Conservation (phyloP, 768 basidiomycete species). For the Kwoniella sp. region DNA sequence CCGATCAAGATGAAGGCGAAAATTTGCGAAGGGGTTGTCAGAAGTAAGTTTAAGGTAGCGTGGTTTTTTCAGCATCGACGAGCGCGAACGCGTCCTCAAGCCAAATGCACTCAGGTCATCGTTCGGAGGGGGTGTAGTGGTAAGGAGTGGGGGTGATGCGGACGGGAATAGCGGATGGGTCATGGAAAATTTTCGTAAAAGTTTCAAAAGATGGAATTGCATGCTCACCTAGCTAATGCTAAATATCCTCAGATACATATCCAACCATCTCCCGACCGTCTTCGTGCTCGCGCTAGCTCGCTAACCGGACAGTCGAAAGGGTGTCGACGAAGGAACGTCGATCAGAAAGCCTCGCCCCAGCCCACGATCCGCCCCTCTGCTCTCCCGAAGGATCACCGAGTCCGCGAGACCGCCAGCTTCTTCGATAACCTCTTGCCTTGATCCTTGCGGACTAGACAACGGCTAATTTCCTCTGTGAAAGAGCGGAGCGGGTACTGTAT, state of each 20-base stretch:
- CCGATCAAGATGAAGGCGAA: too few relatives aligned
- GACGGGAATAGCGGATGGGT: background rate
- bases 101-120: constrained; percentile 50
- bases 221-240: constrained; percentile 38
- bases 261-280: background rate
- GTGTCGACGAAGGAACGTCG: constrained; percentile 25
- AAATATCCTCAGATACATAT: background rate
- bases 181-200: constrained; percentile 9
- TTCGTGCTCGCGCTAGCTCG: too few relatives aligned
- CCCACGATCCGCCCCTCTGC: constrained; percentile 29
- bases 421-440: constrained; percentile 29
- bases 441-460: background rate
- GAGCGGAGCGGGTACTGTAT: constrained; percentile 45
- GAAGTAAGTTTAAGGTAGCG: constrained; percentile 27
- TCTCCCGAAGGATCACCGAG: constrained; percentile 16
- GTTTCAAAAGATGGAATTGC: constrained; percentile 19
- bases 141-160: background rate
- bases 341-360: constrained; percentile 47
- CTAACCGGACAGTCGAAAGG: constrained; percentile 6
- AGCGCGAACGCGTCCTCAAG: constrained; percentile 36
- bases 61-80: constrained; percentile 47
- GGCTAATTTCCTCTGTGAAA: constrained; percentile 45
- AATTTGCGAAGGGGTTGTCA: constrained; percentile 10
- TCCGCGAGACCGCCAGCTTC: constrained; percentile 41
- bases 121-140: constrained; percentile 1